Evolutionary conservation across 768 basidiomycete genomes (phyloP).

Genomic region (Phanerodontia chrysosporium): DNA sequence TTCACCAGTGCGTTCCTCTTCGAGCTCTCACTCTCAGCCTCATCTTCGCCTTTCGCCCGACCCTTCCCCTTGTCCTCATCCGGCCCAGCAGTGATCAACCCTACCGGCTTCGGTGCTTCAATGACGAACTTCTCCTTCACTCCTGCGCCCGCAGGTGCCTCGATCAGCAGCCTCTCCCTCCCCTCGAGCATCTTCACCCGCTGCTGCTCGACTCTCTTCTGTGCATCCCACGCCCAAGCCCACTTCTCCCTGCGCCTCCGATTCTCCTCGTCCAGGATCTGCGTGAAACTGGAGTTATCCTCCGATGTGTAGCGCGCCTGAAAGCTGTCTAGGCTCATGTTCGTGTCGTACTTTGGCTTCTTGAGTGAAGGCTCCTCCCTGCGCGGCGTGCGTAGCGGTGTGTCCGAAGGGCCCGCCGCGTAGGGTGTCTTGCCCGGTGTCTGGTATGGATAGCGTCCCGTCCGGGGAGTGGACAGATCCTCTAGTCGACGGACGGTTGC

Average conservation of each 20-base stretch:
- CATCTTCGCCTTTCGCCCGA: constrained; percentile 25
- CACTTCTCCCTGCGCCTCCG: constrained; percentile 71
- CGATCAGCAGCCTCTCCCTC: constrained; percentile 69
- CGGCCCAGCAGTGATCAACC: constrained; percentile 42
- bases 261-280: constrained; percentile 91
- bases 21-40: constrained; percentile 17
- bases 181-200: constrained; percentile 61
- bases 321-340: constrained; percentile 76
- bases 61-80: constrained; percentile 27
- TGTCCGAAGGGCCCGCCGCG: constrained; percentile 54
- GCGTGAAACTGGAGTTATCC: constrained; percentile 95
- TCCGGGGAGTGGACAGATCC: constrained; percentile 53
- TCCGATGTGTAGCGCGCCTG: constrained; percentile 93
- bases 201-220: constrained; percentile 70
- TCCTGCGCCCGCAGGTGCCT: constrained; percentile 56
- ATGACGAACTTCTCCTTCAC: constrained; percentile 66
- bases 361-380: constrained; percentile 44
- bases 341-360: constrained; percentile 53
- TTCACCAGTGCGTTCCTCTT: constrained; percentile 22
- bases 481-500: constrained; percentile 73
- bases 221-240: constrained; percentile 94
- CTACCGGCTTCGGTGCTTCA: constrained; percentile 51
- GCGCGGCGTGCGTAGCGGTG: constrained; percentile 48
- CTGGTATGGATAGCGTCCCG: constrained; percentile 26
- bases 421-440: constrained; percentile 67